Evolutionary conservation across 176 grass and related monocot species (phyloP), one percentile per base, ranked within the genome.

Genomic region (Pharus latifolius): DNA sequence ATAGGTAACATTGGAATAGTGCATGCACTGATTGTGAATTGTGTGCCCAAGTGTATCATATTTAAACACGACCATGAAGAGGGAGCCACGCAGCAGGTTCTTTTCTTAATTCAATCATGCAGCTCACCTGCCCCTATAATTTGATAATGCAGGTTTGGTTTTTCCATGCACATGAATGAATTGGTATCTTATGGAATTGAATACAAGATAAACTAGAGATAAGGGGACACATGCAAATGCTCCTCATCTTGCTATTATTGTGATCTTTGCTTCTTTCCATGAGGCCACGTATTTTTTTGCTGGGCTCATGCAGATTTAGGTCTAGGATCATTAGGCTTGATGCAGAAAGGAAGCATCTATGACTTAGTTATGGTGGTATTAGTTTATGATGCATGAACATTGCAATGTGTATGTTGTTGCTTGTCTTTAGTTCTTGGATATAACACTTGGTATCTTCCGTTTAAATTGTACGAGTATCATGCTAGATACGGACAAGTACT

Each of bases 191-290:
- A n/a, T 33, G 62, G 67, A 75, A 63, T 75, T 83, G 79, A 74
- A 69, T 83, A 79, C 10, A 34, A 6, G 35, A 35, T 28, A 52
- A 58, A 42, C 27, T 67, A 12, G 22, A 82, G 53, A 87, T 87
- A 67, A 77, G 84, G 72, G 60, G 54, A 73, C 84, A 77, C 76
- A 75, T 85, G 83, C 47, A 69, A 74, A 79, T 79, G 82, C 82
- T 13, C 62, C 52, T 63, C 33, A 29, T 37, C 77, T 44, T 82
- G 51, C 38, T 78, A 78, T 73, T 87, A 72, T 18, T 61, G 43
- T 56, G 33, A 50, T 4, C 34, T 73, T n/a, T 56, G 24, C 42
- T 73, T 46, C 55, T 82, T 78, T 62, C 30, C 33, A 63, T 26
- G 79, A 78, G 74, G 73, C 67, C 74, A 87, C 53, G 84, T 82